These are phyloP conservation scores for Acanthamoeba lenticulata DNA, from an alignment of 208 protist species.

Conservation along the genomic window DNA sequence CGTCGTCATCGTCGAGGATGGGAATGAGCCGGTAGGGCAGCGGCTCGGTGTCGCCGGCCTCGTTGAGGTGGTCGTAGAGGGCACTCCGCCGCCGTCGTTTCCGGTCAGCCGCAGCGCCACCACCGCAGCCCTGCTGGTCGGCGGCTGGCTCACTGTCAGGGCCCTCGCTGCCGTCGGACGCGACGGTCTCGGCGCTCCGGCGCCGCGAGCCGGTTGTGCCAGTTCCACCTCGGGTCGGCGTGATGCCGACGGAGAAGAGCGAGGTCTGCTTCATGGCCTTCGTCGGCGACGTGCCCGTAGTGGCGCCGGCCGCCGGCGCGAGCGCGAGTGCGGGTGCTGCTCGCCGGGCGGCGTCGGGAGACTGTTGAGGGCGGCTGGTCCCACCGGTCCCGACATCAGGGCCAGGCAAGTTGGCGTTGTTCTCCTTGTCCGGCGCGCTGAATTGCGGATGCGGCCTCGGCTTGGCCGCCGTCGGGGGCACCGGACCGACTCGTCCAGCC, in stretches of 20 bases:
- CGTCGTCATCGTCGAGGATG: neutral
- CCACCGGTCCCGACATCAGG: no score
- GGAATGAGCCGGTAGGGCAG: slow-evolving; percentile 21
- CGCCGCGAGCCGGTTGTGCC: neutral
- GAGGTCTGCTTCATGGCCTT: slow-evolving; percentile 33
- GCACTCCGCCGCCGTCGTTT: neutral
- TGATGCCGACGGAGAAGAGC: slow-evolving; percentile 35
- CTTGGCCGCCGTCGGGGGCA: no score
- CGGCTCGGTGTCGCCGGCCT: neutral
- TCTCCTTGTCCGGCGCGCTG: neutral
- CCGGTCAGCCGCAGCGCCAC: neutral
- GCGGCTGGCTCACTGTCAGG: neutral
- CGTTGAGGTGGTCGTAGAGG: neutral
- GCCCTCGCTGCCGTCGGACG: neutral
- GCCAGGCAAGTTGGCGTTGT: neutral
- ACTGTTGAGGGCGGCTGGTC: no score
- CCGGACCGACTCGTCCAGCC: no score
- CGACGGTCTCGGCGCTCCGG: no score
- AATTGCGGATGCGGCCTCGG: no score
- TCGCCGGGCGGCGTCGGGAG: no score
- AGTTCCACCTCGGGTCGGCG: neutral
- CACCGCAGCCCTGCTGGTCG: neutral
- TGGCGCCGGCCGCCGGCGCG: no score
- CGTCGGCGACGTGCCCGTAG: neutral
- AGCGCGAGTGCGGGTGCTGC: no score